Percentiles rank a stretch among this genome's conserved stretches.
Conservation (phyloP, 2,329 filamentous ascomycete species). For the Lecanicillium sp. region DNA sequence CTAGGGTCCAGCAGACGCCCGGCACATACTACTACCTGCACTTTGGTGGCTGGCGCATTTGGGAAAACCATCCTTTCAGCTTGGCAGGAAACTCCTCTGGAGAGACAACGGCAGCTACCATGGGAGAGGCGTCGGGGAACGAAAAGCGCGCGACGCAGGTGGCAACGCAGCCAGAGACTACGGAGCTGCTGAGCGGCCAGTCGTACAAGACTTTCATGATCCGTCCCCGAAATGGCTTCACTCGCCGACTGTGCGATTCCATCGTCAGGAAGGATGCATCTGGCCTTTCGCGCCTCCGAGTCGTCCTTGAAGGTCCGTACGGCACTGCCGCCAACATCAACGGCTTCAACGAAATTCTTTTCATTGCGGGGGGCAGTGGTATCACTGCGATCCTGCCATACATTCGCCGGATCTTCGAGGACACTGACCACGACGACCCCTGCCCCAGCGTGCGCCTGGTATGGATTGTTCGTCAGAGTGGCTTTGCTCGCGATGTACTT, state of each 20-base stretch:
- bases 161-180: conserved; percentile 7
- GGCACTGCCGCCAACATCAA: conserved; percentile 26
- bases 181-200: background rate
- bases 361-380: conserved; percentile 33
- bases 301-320: conserved; percentile 33
- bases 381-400: conserved; percentile 31
- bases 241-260: conserved; percentile 24
- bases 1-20: conserved; percentile 24
- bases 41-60: conserved; percentile 28
- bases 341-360: conserved; percentile 27
- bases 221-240: conserved; percentile 32
- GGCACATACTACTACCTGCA: conserved; percentile 37
- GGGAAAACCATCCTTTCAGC: conserved; percentile 39
- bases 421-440: conserved; percentile 6
- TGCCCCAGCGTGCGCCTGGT: conserved; percentile 23
- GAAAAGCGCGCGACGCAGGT: conserved; percentile 19
- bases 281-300: conserved; percentile 18
- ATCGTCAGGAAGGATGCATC: conserved; percentile 16
- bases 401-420: conserved; percentile 21
- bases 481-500: conserved; percentile 25
- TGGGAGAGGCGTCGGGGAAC: background rate
- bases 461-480: conserved; percentile 28
- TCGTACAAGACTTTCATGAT: conserved; percentile 30
- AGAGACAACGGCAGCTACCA: background rate
- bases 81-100: conserved; percentile 22